These are phyloP conservation scores for Phanerochaete sordida DNA, from an alignment of 768 basidiomycete species.

Conservation along the genomic window DNA sequence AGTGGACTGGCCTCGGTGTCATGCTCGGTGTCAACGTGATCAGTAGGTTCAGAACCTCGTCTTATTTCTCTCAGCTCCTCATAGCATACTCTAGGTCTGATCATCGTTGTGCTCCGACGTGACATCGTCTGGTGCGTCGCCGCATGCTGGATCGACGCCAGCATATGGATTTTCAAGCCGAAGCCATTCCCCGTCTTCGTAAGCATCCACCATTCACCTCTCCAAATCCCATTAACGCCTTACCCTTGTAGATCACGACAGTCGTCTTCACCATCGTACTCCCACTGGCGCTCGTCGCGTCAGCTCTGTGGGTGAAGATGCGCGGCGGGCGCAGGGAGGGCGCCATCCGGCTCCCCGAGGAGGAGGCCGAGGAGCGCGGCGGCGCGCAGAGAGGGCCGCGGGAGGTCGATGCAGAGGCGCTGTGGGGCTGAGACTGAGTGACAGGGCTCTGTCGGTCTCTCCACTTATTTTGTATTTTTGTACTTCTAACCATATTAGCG, in stretches of 20 bases:
- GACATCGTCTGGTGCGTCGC: slow-evolving; percentile 78
- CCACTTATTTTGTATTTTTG: no score
- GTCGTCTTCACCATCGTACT: slow-evolving; percentile 65
- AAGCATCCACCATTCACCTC: not conserved
- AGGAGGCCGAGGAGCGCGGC: slow-evolving; percentile 12
- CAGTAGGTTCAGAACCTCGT: slow-evolving; percentile 13
- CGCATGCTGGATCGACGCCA: slow-evolving; percentile 69
- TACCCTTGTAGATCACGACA: slow-evolving; percentile 44
- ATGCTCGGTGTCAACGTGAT: slow-evolving; percentile 58
- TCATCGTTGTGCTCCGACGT: slow-evolving; percentile 51
- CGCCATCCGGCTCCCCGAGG: slow-evolving; percentile 37
- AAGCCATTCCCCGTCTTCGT: slow-evolving; percentile 68
- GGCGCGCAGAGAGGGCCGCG: slow-evolving; percentile 27
- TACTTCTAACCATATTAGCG: no score
- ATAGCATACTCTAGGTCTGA: slow-evolving; percentile 37
- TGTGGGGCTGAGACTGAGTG: slow-evolving; percentile 28
- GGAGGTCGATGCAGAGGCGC: slow-evolving; percentile 40
- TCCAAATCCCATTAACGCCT: not conserved
- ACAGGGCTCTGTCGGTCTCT: no score
- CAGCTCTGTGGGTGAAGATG: slow-evolving; percentile 36
- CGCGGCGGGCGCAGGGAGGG: slow-evolving; percentile 29
- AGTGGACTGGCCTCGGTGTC: slow-evolving; percentile 73
- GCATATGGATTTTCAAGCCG: slow-evolving; percentile 56
- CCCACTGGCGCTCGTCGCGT: slow-evolving; percentile 53
- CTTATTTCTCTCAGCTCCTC: no score